Evolutionary conservation across 305 asterid genomes (phyloP).

Genomic region (Rubia balearica): DNA sequence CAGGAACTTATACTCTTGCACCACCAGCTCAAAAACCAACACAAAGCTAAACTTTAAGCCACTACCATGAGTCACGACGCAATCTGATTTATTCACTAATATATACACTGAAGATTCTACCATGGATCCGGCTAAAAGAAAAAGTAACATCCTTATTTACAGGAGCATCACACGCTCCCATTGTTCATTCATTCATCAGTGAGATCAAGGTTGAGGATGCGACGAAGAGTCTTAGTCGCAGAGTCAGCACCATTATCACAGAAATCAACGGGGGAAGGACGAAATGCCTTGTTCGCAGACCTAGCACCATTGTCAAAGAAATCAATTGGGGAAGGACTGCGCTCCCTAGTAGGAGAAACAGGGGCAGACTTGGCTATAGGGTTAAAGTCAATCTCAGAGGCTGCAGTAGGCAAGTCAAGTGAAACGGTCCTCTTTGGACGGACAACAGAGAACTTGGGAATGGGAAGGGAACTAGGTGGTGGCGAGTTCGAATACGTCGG

Average conservation of each 20-base stretch:
- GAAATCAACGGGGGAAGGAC: slow-evolving; percentile 31
- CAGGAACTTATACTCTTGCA: not conserved
- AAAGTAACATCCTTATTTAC: slow-evolving; percentile 32
- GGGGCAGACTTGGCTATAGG: slow-evolving; percentile 75
- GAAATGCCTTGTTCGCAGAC: slow-evolving; percentile 68
- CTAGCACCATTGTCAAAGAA: slow-evolving; percentile 37
- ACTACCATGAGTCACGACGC: slow-evolving; percentile 22
- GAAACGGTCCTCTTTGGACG: slow-evolving; percentile 62
- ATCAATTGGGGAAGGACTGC: slow-evolving; percentile 35
- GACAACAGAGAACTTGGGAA: slow-evolving; percentile 64
- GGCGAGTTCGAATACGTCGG: slow-evolving; percentile 88
- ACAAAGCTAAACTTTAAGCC: not conserved
- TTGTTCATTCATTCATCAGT: slow-evolving; percentile 38
- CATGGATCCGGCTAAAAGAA: slow-evolving; percentile 22
- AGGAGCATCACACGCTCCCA: slow-evolving; percentile 32
- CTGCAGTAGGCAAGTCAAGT: slow-evolving; percentile 46
- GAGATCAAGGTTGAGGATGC: slow-evolving; percentile 84
- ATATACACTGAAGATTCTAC: slow-evolving; percentile 31
- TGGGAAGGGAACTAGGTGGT: slow-evolving; percentile 85
- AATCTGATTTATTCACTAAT: slow-evolving; percentile 33
- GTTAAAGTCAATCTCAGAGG: slow-evolving; percentile 37
- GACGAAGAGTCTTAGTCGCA: slow-evolving; percentile 79
- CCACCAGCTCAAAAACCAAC: not conserved
- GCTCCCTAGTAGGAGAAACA: slow-evolving; percentile 65
- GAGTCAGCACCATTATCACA: slow-evolving; percentile 42